phyloP scores from a whole-genome alignment of 164 flowering plant species.

The Chimonanthus salicifolius region DNA sequence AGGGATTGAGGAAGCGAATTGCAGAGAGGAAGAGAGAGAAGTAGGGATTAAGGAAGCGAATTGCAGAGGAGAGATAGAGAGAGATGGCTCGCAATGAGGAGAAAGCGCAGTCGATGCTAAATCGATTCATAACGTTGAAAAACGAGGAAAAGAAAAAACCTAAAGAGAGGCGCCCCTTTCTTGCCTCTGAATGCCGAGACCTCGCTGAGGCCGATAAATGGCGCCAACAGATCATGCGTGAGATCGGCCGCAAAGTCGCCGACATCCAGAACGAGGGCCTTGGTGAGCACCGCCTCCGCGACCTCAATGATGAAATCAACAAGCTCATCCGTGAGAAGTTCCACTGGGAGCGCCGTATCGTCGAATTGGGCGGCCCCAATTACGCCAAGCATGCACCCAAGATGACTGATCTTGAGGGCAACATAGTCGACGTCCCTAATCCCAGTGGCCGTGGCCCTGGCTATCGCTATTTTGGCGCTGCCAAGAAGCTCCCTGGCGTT shows the following conservation, averaged over 20 bases:
- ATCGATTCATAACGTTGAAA: slow-evolving; percentile 69
- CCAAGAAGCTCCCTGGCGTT: slow-evolving; percentile 91
- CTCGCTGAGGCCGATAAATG: slow-evolving; percentile 89
- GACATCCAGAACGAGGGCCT: slow-evolving; percentile 95
- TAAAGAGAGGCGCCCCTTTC: slow-evolving; percentile 84
- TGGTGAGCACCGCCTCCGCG: slow-evolving; percentile 84
- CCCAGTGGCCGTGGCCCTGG: slow-evolving; percentile 95
- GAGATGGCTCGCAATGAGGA: slow-evolving; percentile 91
- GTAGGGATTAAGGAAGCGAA: too few species aligned
- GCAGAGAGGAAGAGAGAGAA: too few species aligned
- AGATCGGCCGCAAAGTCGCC: slow-evolving; percentile 85
- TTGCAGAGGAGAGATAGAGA: neutral
- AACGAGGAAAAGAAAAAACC: slow-evolving; percentile 87
- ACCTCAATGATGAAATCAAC: slow-evolving; percentile 91
- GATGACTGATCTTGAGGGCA: slow-evolving; percentile 93
- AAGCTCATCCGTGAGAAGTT: slow-evolving; percentile 76
- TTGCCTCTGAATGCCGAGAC: slow-evolving; percentile 95
- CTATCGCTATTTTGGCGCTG: slow-evolving; percentile 87
- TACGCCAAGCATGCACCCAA: slow-evolving; percentile 56
- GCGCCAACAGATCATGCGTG: slow-evolving; percentile 95
- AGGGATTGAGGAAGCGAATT: too few species aligned
- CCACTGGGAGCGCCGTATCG: slow-evolving; percentile 86
- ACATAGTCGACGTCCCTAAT: slow-evolving; percentile 90
- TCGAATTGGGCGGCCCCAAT: slow-evolving; percentile 87
- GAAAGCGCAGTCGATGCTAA: slow-evolving; percentile 98